Percentiles rank a stretch among this genome's conserved stretches.
These are phyloP conservation scores for Podila minutissima DNA, from an alignment of 192 early-diverging fungal species.

Conservation along the genomic window DNA sequence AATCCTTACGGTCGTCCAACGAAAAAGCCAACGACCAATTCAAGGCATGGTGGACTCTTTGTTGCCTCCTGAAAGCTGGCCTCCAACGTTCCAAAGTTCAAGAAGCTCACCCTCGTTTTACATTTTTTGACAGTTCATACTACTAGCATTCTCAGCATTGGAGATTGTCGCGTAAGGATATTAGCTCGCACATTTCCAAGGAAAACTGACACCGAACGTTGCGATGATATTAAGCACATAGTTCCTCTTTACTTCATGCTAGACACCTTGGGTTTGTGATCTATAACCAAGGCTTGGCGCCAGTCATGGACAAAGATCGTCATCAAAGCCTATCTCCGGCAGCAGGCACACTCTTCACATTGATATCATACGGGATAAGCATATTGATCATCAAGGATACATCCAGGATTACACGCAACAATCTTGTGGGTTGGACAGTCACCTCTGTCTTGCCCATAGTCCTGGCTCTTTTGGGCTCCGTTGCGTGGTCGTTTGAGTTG, in stretches of 20 bases:
- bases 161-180: slow-evolving; percentile 28
- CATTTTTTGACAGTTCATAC: slow-evolving; percentile 6
- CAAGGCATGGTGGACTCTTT: slow-evolving; percentile 11
- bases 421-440: slow-evolving; percentile 20
- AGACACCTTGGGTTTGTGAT: slow-evolving; percentile 22
- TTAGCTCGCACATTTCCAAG: too few species aligned
- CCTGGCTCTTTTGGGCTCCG: slow-evolving; percentile 12
- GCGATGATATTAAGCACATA: too few species aligned
- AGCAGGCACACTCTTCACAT: slow-evolving; percentile 16
- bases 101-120: not conserved
- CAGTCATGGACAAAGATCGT: not conserved
- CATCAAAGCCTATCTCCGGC: slow-evolving; percentile 17
- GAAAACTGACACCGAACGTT: too few species aligned
- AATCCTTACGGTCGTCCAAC: slow-evolving; percentile 24
- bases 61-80: not conserved
- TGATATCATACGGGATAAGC: slow-evolving; percentile 35
- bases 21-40: slow-evolving; percentile 31
- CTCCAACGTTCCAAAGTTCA: not conserved
- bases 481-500: slow-evolving; percentile 39
- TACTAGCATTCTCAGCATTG: slow-evolving; percentile 24
- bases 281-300: slow-evolving; percentile 4
- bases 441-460: slow-evolving; percentile 21
- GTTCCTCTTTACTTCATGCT: not conserved
- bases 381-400: slow-evolving; percentile 29
- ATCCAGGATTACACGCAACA: slow-evolving; percentile 7